Evolutionary conservation across 1,284 basidiomycete genomes (phyloP), one percentile per base, ranked within the genome.

Genomic region (Phlebopus sp.): DNA sequence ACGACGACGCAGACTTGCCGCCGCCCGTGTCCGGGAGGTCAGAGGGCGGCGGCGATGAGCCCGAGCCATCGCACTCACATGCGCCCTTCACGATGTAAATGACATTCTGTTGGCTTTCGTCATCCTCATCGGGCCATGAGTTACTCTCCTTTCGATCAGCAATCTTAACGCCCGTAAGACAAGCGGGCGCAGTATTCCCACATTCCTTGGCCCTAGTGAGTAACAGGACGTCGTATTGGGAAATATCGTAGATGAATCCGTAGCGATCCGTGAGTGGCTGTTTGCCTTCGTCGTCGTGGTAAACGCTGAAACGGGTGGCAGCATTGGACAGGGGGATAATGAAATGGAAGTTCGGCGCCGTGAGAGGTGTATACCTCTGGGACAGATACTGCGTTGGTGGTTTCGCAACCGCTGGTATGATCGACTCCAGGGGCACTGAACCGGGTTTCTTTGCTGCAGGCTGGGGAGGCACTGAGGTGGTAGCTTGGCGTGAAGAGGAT

Each of bases 161-260:
- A 48, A 93, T 90, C 70, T 86, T 89, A 55, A 92, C 86, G 1
- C 90, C 90, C 0, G 90, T 92, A 34, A 93, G 70, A 58, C 88
- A 92, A 4, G 90, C 90, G 2, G 90, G 90, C 0, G 88, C 87
- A 0, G 84, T 79, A 55, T 79, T 86, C 27, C 78, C 74, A 54
- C 86, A 90, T 56, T 88, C 86, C 67, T 77, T 74, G 30, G 87
- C 86, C 37, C 88, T 77, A 7, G 85, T 65, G 25, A 94, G 75
- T 17, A 94, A 70, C 14, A 91, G 71, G n/a, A 89, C 75, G 58
- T 94, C 91, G 54, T 92, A 89, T 58, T 81, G 76, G 19, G 84
- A 82, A 10, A 92, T 79, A 58, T 92, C 90, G 56, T 94, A 97
- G 61, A 97, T 88, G 71, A 98, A 98, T 0, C 96, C 96, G 63